Base-by-base conservation (phyloP, 2,329 filamentous ascomycete genomes). In the Pseudogymnoascus sp. region DNA sequence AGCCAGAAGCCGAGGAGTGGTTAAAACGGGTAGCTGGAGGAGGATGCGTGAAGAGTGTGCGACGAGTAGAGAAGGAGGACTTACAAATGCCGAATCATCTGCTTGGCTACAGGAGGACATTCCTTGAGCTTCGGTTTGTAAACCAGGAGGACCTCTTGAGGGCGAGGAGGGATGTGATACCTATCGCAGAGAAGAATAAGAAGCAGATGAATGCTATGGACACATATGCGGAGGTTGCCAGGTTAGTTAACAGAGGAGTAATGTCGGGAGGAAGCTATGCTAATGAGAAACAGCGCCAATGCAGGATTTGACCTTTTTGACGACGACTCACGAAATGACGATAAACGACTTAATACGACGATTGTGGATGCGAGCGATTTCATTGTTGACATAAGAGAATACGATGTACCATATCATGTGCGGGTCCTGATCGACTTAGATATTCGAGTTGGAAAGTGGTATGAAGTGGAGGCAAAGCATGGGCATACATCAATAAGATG, bases 331-430 rank as follows among this genome's bases (percentile, higher is more conserved):
- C 84, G 90, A 83, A 85, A 88, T 77, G 84, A 92, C 75, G 89
- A 95, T 76, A 85, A 83, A 87, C 86, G 88, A 83, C 81, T 82
- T 79, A 92, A 88, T 80, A 84, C 83, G 75, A 81, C 82, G 69
- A 87, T 91, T 78, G 81, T 87, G 70, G 93, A 97, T 76, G 92
- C 93, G 65, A 96, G 92, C 82, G 93, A 97, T 82, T 97, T 88
- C 76, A 92, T 99, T 82, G 85, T 97, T 78, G 96, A 99, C 83
- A 96, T 99, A 75, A 87, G 95, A 82, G 95, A 99, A 80, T 99
- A 96, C 77, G 95, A 99, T 77, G 96, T 99, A 72, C 96, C 95
- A 68, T 99, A 99, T 80, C 95, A 99, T 81, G 95, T 99, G 73
- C 86, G 95, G 83, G 93, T 99, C 78, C 90, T 96, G 77, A 99